Evolutionary conservation across 1,284 basidiomycete genomes (phyloP).

Genomic region (Volvariella surrecta): DNA sequence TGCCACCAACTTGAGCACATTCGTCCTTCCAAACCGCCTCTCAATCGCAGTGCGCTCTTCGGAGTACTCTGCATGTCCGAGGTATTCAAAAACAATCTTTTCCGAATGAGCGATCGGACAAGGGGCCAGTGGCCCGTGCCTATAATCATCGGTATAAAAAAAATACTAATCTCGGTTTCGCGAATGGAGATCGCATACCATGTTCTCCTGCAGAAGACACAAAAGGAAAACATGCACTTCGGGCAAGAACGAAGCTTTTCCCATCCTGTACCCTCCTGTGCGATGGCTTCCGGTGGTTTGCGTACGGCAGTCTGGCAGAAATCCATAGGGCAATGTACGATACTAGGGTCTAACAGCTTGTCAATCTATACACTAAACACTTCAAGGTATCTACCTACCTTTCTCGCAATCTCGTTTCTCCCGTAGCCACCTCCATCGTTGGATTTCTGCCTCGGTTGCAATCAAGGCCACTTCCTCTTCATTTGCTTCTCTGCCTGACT

Average conservation of each 20-base stretch:
- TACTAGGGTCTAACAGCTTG: constrained; percentile 52
- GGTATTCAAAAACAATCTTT: constrained; percentile 54
- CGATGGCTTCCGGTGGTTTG: constrained; percentile 29
- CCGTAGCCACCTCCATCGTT: constrained; percentile 66
- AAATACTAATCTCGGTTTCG: background rate
- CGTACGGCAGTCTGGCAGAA: constrained; percentile 65
- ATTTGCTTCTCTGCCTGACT: constrained; percentile 51
- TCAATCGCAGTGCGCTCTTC: constrained; percentile 42
- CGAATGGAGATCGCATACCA: constrained; percentile 37
- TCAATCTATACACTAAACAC: background rate
- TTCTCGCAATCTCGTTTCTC: constrained; percentile 62
- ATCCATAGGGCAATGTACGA: constrained; percentile 66
- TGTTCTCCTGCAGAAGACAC: constrained; percentile 63
- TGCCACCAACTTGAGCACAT: constrained; percentile 46
- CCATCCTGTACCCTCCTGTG: constrained; percentile 53
- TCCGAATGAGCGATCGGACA: constrained; percentile 59
- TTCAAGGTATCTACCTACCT: constrained; percentile 35
- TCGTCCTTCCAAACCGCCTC: constrained; percentile 48
- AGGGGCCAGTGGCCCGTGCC: constrained; percentile 66
- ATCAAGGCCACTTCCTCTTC: constrained; percentile 67
- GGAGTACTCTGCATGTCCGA: constrained; percentile 42
- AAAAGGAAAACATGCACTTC: constrained; percentile 62
- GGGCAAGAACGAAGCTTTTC: constrained; percentile 60
- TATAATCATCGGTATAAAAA: constrained; percentile 15
- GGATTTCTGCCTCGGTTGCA: constrained; percentile 49